Conservation (phyloP, 139 green algal genomes). For the Chlorella sp. region DNA sequence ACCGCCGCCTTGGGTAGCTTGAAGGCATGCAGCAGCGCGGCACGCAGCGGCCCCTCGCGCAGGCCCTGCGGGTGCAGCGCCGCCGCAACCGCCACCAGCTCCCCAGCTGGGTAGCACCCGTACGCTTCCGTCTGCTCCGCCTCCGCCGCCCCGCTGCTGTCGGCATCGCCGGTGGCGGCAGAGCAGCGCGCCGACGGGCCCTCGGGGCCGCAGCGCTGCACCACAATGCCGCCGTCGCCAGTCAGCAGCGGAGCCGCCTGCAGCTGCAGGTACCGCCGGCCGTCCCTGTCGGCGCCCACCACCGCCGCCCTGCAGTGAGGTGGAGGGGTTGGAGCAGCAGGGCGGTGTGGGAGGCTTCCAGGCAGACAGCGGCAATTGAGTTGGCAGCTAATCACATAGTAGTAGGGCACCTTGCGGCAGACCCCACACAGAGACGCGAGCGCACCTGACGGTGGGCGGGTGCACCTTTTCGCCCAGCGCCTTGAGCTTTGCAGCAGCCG, state of each 20-base stretch:
- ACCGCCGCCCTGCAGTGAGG: constrained; percentile 11
- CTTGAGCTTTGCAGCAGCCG: constrained; percentile 22
- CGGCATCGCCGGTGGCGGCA: not conserved
- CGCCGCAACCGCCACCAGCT: constrained; percentile 17
- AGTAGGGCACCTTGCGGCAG: not conserved
- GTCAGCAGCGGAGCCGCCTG: constrained; percentile 26
- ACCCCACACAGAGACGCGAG: not conserved
- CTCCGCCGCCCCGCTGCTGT: not conserved
- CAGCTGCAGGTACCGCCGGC: constrained; percentile 39
- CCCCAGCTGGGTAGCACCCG: not conserved
- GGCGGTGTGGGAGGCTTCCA: not conserved
- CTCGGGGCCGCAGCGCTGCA: not conserved
- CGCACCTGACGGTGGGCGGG: constrained; percentile 25
- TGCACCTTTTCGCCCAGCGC: constrained; percentile 14
- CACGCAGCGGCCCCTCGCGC: constrained; percentile 36
- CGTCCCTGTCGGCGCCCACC: constrained; percentile 43
- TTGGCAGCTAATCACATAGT: not conserved
- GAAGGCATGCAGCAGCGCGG: constrained; percentile 1
- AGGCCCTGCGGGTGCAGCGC: constrained; percentile 34
- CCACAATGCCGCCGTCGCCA: not conserved
- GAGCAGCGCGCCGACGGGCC: not conserved
- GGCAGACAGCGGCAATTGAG: not conserved
- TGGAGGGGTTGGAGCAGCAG: not conserved
- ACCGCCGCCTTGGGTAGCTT: not conserved
- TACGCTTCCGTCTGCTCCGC: too few species aligned